Evolutionary conservation across 2,329 filamentous ascomycete genomes (phyloP).

Genomic region (Talaromyces marneffei): DNA sequence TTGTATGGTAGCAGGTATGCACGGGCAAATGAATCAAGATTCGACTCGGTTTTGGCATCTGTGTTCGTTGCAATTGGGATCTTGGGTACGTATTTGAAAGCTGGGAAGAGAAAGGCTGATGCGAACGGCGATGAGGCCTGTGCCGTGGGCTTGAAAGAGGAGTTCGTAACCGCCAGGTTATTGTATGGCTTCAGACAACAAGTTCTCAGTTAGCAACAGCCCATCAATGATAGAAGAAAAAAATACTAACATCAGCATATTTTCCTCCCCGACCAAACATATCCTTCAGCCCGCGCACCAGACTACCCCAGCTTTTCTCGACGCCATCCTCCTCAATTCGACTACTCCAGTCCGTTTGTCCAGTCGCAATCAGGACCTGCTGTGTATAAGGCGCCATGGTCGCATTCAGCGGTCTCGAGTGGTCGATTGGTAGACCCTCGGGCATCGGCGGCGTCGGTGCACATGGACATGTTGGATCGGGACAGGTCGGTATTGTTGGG

Average conservation of each 20-base stretch:
- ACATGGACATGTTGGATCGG: constrained; percentile 70
- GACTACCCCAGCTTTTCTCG: constrained; percentile 39
- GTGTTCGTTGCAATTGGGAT: constrained; percentile 54
- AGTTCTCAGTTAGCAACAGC: constrained; percentile 3
- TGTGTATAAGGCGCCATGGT: constrained; percentile 73
- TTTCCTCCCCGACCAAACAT: constrained; percentile 60
- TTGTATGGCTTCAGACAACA: constrained; percentile 63
- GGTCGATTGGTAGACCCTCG: constrained; percentile 67
- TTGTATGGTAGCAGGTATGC: constrained; percentile 36
- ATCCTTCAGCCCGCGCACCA: constrained; percentile 62
- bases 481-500: constrained; percentile 55
- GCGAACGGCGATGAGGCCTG: constrained; percentile 21
- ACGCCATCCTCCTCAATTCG: constrained; percentile 74
- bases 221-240: neutral
- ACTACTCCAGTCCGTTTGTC: constrained; percentile 72
- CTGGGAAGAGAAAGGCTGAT: constrained; percentile 72
- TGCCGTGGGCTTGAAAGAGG: constrained; percentile 61
- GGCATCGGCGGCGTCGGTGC: constrained; percentile 66
- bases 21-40: constrained; percentile 42
- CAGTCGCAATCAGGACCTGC: constrained; percentile 79
- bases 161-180: constrained; percentile 69
- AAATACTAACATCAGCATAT: constrained; percentile 53
- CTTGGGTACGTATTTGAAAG: constrained; percentile 72
- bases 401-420: constrained; percentile 62
- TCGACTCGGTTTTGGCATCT: constrained; percentile 1